Evolutionary conservation across 345 rosid species (phyloP).

Genomic region (Eucalyptus globulus): DNA sequence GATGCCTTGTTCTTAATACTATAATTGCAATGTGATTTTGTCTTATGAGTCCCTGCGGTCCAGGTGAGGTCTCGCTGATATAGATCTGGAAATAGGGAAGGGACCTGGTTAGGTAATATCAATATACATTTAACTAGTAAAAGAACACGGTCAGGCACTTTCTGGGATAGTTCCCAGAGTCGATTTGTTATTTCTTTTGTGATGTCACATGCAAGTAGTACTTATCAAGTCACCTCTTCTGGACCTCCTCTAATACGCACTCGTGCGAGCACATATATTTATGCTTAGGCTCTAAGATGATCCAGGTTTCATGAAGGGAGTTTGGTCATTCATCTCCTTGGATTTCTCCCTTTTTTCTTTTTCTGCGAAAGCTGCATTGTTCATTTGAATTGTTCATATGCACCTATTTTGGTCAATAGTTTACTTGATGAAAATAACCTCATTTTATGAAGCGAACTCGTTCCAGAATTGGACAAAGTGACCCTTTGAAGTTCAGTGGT

Average conservation of each 20-base stretch:
- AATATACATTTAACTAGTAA: background rate
- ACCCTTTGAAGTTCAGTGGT: background rate
- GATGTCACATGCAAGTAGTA: background rate
- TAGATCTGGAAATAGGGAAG: background rate
- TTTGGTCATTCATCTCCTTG: background rate
- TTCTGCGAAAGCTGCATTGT: background rate
- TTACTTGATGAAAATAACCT: background rate
- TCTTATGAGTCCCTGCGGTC: background rate
- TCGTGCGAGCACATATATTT: rapidly evolving
- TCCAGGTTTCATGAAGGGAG: background rate
- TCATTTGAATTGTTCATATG: background rate
- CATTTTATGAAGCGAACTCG: background rate
- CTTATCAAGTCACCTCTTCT: background rate
- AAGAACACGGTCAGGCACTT: background rate
- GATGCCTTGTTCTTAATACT: background rate
- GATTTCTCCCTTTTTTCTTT: background rate
- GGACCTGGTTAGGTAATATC: background rate
- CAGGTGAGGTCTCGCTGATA: background rate
- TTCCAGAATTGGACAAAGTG: background rate
- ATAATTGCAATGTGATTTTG: background rate
- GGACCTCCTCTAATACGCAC: rapidly evolving
- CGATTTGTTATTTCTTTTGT: background rate
- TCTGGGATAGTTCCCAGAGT: background rate
- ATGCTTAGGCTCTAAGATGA: background rate
- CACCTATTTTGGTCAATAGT: background rate